Base-by-base conservation (phyloP, 352 stramenopile species). In the Globisporangium echinulatum region DNA sequence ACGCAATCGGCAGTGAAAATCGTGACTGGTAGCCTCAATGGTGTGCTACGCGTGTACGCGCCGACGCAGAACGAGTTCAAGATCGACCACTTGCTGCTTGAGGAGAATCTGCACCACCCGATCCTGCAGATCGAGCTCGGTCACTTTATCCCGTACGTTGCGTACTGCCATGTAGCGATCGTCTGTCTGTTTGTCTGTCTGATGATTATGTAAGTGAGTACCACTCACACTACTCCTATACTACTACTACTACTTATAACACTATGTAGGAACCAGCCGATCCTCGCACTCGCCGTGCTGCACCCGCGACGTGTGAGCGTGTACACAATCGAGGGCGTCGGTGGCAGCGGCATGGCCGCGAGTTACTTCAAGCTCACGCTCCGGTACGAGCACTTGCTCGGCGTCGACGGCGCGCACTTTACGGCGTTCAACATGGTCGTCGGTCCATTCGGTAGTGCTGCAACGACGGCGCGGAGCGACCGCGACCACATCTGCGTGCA, bases 341-440 rank as follows among this genome's bases (percentile, higher is more conserved):
- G 84, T n/a, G 87, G 87, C 36, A 74, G 68, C 39, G 84, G 87
- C 48, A 76, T 89, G 76, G 55, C 73, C 0, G 84, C 87, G 8
- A 92, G 75, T 65, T 96, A 94, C 71, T 93, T 91, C 66, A 85
- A 88, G 48, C 65, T 96, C 50, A 73, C 79, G 14, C 78, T 85
- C 46, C 74, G 79, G 19, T 97, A 97, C 64, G 78, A 94, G 59
- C 89, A 97, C 63, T 56, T 82, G 36, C 74, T 97, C 25, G 89
- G 88, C 33, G 71, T 94, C 59, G 87, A 96, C 53, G 88, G 87
- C n/a, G 75, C 88, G 61, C 86, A 95, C 59, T 97, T 97, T 56
- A 96, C 89, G 42, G 85, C 90, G 1, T 96, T 78, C 75, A 97
- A 96, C 60, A 93, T 97, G 78, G 70, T 90, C 58, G 66, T 71